Evolutionary conservation across 2,329 filamentous ascomycete species (phyloP).

Genomic region (Aspergillus calidoustus): DNA sequence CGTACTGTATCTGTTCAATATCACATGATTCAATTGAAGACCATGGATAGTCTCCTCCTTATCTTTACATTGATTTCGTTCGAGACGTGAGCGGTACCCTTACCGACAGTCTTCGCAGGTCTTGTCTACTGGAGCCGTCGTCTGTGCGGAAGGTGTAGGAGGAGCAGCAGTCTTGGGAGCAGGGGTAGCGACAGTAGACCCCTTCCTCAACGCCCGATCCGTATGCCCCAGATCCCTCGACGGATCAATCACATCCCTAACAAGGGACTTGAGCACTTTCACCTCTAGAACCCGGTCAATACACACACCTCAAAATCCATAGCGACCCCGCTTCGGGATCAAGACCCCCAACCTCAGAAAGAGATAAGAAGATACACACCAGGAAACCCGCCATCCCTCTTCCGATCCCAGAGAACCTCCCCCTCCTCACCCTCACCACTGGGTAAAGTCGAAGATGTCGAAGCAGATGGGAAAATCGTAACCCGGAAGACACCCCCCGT

Average conservation of each 20-base stretch:
- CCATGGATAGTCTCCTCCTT: conserved; percentile 6
- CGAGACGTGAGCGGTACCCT: background rate
- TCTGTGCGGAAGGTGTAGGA: background rate
- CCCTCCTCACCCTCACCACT: background rate
- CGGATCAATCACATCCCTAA: conserved; percentile 83
- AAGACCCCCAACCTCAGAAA: background rate
- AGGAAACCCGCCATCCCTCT: conserved; percentile 84
- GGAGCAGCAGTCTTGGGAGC: background rate
- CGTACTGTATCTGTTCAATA: conserved; percentile 11
- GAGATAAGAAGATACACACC: conserved; percentile 46
- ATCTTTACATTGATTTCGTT: conserved; percentile 32
- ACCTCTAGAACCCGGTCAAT: conserved; percentile 61
- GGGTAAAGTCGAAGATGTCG: background rate
- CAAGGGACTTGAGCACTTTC: conserved; percentile 83
- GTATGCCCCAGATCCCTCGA: conserved; percentile 79
- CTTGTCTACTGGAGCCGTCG: background rate
- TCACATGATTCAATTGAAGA: conserved; percentile 16
- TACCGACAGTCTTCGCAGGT: conserved; percentile 1
- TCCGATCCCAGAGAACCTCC: conserved; percentile 83
- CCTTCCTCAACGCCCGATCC: conserved; percentile 57
- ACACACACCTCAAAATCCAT: background rate
- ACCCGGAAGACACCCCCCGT: conserved; percentile 86
- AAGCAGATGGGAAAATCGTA: conserved; percentile 55
- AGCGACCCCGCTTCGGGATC: background rate
- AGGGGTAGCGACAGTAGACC: background rate